Percentiles rank a stretch among this genome's conserved stretches.
phyloP scores from a whole-genome alignment of 768 basidiomycete genomes.

The Kwoniella sp. region DNA sequence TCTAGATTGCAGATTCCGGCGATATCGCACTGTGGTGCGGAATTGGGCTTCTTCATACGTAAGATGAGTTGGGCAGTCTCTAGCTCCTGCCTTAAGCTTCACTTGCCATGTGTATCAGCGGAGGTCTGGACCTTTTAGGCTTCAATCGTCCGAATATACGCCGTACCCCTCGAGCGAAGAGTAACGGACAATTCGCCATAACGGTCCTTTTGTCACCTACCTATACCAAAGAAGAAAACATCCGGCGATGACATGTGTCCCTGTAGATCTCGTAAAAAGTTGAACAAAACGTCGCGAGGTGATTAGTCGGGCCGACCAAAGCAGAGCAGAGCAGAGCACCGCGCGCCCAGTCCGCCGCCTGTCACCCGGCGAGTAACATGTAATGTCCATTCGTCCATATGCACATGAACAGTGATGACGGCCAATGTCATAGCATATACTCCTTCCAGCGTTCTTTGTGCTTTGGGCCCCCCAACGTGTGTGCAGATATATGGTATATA shows the following conservation, averaged over 20 bases:
- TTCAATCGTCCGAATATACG: background rate
- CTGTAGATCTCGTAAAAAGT: background rate
- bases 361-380: background rate
- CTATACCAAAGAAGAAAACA: too few species aligned
- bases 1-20: too few species aligned
- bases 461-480: background rate
- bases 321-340: too few species aligned
- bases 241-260: background rate
- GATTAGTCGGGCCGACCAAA: background rate
- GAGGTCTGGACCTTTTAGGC: background rate
- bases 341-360: background rate
- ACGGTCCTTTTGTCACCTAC: background rate
- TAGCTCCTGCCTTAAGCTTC: too few species aligned
- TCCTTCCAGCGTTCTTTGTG: background rate
- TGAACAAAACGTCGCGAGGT: background rate
- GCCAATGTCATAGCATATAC: background rate
- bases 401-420: background rate
- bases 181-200: too few species aligned
- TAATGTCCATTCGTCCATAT: background rate
- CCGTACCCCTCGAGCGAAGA: background rate
- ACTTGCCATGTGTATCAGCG: too few species aligned
- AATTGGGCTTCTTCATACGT: too few species aligned
- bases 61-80: too few species aligned
- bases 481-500: background rate
- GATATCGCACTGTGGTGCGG: too few species aligned